Base-by-base conservation (phyloP, 495 filamentous ascomycete species). In the Bryoglossum gracile region DNA sequence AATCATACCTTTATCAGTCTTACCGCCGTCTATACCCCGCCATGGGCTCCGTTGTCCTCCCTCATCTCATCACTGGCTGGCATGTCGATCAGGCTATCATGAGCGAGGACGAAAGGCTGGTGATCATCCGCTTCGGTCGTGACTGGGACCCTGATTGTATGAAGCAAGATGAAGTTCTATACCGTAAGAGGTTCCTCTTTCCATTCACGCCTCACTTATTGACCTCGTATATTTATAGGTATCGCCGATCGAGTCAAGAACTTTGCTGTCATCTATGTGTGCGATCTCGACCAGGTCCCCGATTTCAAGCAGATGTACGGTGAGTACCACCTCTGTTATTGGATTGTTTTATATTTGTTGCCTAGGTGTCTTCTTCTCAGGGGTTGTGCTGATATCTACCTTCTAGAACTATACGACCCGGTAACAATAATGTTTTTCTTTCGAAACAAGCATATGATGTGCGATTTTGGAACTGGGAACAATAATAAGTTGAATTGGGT, bases 401-500 rank as follows among this genome's bases (percentile, higher is more conserved):
- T 1, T 17, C 13, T 38, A 52, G 42, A 79, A 46, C 70, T 80
- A 18, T 80, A 79, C 68, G 76, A 79, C 55, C 65, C 75, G 3
- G 66, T 78, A 48, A 76, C 76, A 3, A 53, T 78, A 37, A 79
- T 81, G 75, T 94, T 91, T 74, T 98, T 98, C 75, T 98, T 89
- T 68, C 78, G 92, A 41, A 96, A 96, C 63, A 96, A 95, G 66
- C 89, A 96, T 66, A 96, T 96, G 83, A 91, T 92, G 86, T 89
- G 84, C 64, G 91, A 95, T 80, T 91, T 94, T 54, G n/a, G 92
- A 13, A 96, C 91, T 4, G 91, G 91, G 56, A 94, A 98, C 68
- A 98, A 98, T 66, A 96, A 98, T 66, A 94, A 94, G 64, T 74
- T 94, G 57, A 95, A 95, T 66, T 96, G n/a, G n/a, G n/a, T n/a